These are phyloP conservation scores for Thyridium curvatum DNA, from an alignment of 2,329 filamentous ascomycete genomes.

Conservation along the genomic window DNA sequence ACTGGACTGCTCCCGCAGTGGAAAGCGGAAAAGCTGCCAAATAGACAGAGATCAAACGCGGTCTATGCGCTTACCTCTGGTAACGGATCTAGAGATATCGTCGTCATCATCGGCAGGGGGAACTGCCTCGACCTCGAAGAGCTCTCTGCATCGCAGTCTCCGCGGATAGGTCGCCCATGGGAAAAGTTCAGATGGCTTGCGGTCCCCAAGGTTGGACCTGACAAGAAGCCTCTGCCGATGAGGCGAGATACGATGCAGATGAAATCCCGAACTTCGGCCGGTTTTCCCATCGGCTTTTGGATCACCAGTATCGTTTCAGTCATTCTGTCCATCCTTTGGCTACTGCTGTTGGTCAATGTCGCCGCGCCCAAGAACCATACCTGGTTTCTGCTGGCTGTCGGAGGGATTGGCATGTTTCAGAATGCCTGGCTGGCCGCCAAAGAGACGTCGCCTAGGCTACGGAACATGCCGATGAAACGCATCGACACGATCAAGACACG, in stretches of 20 bases:
- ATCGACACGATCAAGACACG: slow-evolving; percentile 2
- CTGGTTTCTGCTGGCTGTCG: slow-evolving; percentile 33
- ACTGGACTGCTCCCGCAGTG: slow-evolving; percentile 32
- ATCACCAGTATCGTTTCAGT: slow-evolving; percentile 13
- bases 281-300: slow-evolving; percentile 6
- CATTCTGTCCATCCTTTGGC: slow-evolving; percentile 26
- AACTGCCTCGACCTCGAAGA: slow-evolving; percentile 33
- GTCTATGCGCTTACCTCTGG: slow-evolving; percentile 29
- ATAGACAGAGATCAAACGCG: slow-evolving; percentile 19
- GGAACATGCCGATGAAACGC: slow-evolving; percentile 4
- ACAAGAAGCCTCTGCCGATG: not conserved
- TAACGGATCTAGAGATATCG: slow-evolving; percentile 31
- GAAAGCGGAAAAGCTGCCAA: slow-evolving; percentile 35
- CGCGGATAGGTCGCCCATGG: slow-evolving; percentile 4
- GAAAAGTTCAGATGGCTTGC: slow-evolving; percentile 1
- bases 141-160: slow-evolving; percentile 17
- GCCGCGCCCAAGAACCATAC: slow-evolving; percentile 25
- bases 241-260: not conserved
- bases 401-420: slow-evolving; percentile 31
- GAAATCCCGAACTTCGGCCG: not conserved
- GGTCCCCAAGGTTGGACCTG: not conserved
- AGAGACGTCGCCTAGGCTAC: slow-evolving; percentile 14
- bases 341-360: slow-evolving; percentile 30
- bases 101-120: slow-evolving; percentile 26
- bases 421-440: slow-evolving; percentile 27